Base-by-base conservation (phyloP, 768 basidiomycete genomes). In the Asterophora lycoperdoides region DNA sequence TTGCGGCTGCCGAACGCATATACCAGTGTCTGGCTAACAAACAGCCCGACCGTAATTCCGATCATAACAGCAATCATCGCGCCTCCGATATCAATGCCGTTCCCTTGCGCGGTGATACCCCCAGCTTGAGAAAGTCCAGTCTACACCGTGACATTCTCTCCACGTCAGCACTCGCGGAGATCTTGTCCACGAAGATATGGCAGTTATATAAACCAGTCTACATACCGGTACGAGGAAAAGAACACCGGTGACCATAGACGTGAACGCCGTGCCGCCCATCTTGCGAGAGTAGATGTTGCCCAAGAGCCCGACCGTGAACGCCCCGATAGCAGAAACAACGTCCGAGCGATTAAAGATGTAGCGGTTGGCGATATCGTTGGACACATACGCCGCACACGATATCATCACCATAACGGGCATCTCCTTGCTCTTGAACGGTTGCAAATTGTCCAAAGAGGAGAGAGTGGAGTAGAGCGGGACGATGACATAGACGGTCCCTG, bases 21-120 rank as follows among this genome's bases (percentile, higher is more conserved):
- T 13, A 93, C 87, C 36, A 93, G 65, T 8, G 89, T 83, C 61
- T 89, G 88, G 56, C 88, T 90, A 77, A 86, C 88, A 70, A 92
- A 93, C 39, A 93, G 66, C 14, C 91, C 89, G 43, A 92, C 89
- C 0, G 89, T 93, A 57, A 93, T 92, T 23, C 91, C 91, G 48
- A 93, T 89, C 0, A 88, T 86, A 41, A 93, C 90, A 15, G 84
- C 79, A 52, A 89, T 88, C 86, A 91, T 91, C 7, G 90, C 85
- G 28, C 83, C 81, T 53, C 90, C 86, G 45, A 92, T 88, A 56
- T 90, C 89, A 53, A 92, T 89, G 17, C 83, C 84, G 59, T 80
- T 82, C 15, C 87, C 89, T 54, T 86, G 83, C 2, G 86, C 86
- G 4, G 86, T 83, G 56, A 93, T 83, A 34, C 89, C 90, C 41